These are phyloP conservation scores for Fusarium proliferatum DNA, from an alignment of 2,329 filamentous ascomycete genomes.

Conservation along the genomic window DNA sequence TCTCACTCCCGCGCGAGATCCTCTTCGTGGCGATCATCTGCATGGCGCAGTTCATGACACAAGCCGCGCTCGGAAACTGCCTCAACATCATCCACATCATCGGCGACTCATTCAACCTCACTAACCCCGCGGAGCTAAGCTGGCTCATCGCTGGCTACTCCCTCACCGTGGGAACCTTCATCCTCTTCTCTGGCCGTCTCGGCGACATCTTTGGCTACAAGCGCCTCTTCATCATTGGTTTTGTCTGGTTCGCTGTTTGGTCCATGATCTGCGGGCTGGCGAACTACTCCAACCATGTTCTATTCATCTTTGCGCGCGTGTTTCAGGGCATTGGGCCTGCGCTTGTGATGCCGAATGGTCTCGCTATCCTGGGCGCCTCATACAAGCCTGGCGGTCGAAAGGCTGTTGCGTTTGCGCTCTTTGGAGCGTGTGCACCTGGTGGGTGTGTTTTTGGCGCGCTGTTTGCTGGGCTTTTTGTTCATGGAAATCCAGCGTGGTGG, in stretches of 20 bases:
- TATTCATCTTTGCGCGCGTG: slow-evolving; percentile 64
- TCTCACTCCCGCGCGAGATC: slow-evolving; percentile 30
- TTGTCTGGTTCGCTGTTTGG: slow-evolving; percentile 66
- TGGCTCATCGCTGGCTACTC: slow-evolving; percentile 70
- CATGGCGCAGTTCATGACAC: slow-evolving; percentile 43
- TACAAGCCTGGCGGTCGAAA: slow-evolving; percentile 69
- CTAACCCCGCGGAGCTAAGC: slow-evolving; percentile 37
- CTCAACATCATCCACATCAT: slow-evolving; percentile 40
- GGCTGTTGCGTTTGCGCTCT: slow-evolving; percentile 67
- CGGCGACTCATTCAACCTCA: slow-evolving; percentile 35
- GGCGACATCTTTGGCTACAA: slow-evolving; percentile 70
- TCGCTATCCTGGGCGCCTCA: slow-evolving; percentile 69
- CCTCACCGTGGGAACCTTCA: slow-evolving; percentile 66
- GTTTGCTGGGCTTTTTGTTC: slow-evolving; percentile 54
- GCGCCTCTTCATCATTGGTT: slow-evolving; percentile 63
- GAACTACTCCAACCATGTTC: slow-evolving; percentile 52
- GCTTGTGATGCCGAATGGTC: slow-evolving; percentile 70
- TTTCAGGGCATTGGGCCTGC: slow-evolving; percentile 72
- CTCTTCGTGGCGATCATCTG: slow-evolving; percentile 38
- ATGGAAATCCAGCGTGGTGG: slow-evolving; percentile 55
- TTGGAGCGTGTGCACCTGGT: slow-evolving; percentile 59
- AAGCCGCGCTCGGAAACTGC: slow-evolving; percentile 40
- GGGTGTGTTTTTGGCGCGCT: slow-evolving; percentile 57
- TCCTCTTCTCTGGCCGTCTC: slow-evolving; percentile 66
- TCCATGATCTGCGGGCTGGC: slow-evolving; percentile 59